Evolutionary conservation across 1,139 yeast genomes (phyloP).

Genomic region (Blastobotrys proliferans): DNA sequence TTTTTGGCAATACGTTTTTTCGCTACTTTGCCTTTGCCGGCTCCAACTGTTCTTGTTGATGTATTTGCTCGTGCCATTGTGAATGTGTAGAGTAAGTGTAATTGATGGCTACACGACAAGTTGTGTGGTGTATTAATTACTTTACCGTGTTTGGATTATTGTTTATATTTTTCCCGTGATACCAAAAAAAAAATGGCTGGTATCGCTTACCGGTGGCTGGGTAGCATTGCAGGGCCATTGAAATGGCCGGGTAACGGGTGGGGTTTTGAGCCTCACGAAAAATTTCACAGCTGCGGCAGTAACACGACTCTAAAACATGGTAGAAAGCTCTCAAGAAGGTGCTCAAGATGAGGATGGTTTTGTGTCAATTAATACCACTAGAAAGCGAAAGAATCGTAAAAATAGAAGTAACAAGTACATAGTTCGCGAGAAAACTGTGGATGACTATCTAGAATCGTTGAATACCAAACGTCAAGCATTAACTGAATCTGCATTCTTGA

Average conservation of each 20-base stretch:
- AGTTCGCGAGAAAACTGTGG: constrained; percentile 22
- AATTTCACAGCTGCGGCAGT: neutral
- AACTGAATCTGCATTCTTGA: constrained; percentile 12
- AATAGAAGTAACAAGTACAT: constrained; percentile 16
- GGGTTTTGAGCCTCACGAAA: neutral
- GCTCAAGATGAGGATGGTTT: too few species aligned
- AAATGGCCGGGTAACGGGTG: neutral
- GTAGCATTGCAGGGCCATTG: too few species aligned
- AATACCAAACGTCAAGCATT: constrained; percentile 14
- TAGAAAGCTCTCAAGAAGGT: neutral
- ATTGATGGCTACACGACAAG: too few species aligned
- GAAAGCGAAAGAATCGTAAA: constrained; percentile 7
- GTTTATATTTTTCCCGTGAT: too few species aligned
- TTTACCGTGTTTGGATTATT: too few species aligned
- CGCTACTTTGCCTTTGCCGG: constrained; percentile 15
- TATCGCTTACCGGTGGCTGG: too few species aligned
- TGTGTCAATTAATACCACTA: constrained; percentile 12
- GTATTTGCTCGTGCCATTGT: constrained; percentile 14
- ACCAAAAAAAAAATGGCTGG: too few species aligned
- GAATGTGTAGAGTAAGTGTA: too few species aligned
- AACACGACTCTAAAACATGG: too few species aligned
- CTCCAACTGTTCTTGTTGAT: constrained; percentile 8
- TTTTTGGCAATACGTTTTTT: constrained; percentile 9
- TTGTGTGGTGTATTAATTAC: too few species aligned
- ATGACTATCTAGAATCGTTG: constrained; percentile 21